Evolutionary conservation across 176 grass and related monocot species (phyloP).

Genomic region (Leersia perrieri): DNA sequence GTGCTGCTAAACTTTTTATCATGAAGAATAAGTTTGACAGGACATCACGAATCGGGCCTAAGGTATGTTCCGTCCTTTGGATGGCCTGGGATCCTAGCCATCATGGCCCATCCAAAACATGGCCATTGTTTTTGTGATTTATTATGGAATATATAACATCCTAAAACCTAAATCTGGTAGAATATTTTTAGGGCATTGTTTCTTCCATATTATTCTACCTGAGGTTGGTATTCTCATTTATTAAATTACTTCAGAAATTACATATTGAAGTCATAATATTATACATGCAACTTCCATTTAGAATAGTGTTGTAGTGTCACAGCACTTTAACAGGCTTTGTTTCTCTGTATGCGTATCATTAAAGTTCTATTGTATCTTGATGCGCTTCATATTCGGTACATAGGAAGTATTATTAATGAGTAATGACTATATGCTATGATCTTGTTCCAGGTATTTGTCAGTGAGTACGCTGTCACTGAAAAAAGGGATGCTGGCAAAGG

Average conservation of each 20-base stretch:
- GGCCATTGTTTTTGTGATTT: background rate
- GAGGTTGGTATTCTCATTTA: background rate
- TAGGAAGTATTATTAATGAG: background rate
- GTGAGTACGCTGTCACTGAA: conserved; percentile 57
- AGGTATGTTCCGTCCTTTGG: conserved; percentile 41
- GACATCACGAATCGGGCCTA: conserved; percentile 52
- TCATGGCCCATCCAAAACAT: background rate
- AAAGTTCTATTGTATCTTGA: background rate
- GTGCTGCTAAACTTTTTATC: conserved; percentile 48
- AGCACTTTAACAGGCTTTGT: no score
- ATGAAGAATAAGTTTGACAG: conserved; percentile 52
- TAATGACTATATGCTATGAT: background rate
- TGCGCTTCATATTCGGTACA: background rate
- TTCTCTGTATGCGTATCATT: no score
- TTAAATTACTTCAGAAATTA: no score
- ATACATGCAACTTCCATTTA: no score
- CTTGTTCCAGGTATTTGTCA: conserved; percentile 35
- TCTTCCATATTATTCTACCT: background rate
- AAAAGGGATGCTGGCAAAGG: conserved; percentile 48
- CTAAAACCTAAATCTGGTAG: background rate
- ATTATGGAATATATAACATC: background rate
- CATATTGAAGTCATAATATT: no score
- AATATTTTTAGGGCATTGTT: background rate
- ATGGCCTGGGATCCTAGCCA: background rate
- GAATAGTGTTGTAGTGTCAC: no score